Evolutionary conservation across 2,329 filamentous ascomycete genomes (phyloP).

Genomic region (Coniella vitis): DNA sequence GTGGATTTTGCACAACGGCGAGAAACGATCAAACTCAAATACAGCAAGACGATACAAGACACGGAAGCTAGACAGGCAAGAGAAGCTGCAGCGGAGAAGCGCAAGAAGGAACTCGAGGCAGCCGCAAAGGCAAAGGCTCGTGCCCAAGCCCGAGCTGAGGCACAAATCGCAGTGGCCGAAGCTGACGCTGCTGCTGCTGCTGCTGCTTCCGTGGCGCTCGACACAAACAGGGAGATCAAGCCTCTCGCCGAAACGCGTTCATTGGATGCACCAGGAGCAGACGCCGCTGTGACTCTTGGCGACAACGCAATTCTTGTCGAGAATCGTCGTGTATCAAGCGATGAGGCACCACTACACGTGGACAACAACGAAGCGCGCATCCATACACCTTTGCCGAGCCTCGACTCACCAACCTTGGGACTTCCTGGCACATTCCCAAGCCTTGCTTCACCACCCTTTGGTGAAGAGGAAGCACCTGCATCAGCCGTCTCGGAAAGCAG

Average conservation of each 20-base stretch:
- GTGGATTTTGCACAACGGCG: slow-evolving; percentile 81
- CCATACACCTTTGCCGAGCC: slow-evolving; percentile 11
- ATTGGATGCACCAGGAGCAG: slow-evolving; percentile 2
- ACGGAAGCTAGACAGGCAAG: slow-evolving; percentile 55
- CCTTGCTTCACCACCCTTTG: slow-evolving; percentile 28
- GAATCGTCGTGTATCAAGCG: neutral
- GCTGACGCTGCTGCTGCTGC: slow-evolving; percentile 10
- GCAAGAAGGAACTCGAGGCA: slow-evolving; percentile 43
- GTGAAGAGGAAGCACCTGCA: slow-evolving; percentile 42
- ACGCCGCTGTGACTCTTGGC: slow-evolving; percentile 5
- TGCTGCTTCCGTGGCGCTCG: slow-evolving; percentile 9
- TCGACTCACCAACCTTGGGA: slow-evolving; percentile 60
- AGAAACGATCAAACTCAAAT: slow-evolving; percentile 76
- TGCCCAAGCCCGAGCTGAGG: slow-evolving; percentile 26
- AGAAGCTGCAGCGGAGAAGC: slow-evolving; percentile 46
- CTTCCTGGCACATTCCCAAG: slow-evolving; percentile 57
- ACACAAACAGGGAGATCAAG: slow-evolving; percentile 3
- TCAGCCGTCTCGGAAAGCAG: slow-evolving; percentile 55
- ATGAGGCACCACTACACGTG: slow-evolving; percentile 11
- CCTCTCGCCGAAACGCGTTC: neutral
- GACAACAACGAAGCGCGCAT: slow-evolving; percentile 6
- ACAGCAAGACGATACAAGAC: slow-evolving; percentile 75
- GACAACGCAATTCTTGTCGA: slow-evolving; percentile 13
- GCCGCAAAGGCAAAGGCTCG: slow-evolving; percentile 36
- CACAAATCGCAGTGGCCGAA: slow-evolving; percentile 22